Evolutionary conservation across 805 yeast species (phyloP).

Genomic region (Candida namnaoensis): DNA sequence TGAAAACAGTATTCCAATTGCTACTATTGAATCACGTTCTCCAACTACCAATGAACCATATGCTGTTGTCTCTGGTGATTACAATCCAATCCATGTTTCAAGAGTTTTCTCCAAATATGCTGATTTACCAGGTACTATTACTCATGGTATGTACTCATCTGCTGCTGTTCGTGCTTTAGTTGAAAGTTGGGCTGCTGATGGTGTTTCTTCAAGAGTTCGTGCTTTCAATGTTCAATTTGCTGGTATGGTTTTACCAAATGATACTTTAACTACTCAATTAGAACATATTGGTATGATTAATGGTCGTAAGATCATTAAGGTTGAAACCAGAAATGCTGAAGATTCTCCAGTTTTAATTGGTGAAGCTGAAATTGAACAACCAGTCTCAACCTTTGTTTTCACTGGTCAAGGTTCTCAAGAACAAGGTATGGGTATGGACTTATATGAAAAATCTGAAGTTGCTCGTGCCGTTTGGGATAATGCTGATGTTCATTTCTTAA

Average conservation of each 20-base stretch:
- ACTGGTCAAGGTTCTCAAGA: constrained; percentile 99
- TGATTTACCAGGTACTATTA: constrained; percentile 91
- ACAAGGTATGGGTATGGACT: constrained; percentile 99
- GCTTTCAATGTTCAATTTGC: constrained; percentile 87
- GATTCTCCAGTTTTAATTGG: constrained; percentile 81
- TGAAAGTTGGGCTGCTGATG: constrained; percentile 98
- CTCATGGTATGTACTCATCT: constrained; percentile 98
- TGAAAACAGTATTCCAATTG: constrained; percentile 84
- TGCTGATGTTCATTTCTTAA: constrained; percentile 88
- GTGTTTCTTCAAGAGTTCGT: constrained; percentile 90
- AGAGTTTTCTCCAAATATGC: constrained; percentile 93
- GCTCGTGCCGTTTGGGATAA: constrained; percentile 97
- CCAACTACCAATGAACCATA: constrained; percentile 96
- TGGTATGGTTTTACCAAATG: constrained; percentile 98
- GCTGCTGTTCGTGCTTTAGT: constrained; percentile 92
- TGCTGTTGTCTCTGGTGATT: constrained; percentile 96
- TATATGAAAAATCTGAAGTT: constrained; percentile 82
- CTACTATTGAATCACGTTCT: constrained; percentile 54
- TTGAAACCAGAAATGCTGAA: constrained; percentile 78
- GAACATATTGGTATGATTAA: constrained; percentile 98
- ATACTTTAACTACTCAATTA: constrained; percentile 73
- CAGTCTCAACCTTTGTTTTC: constrained; percentile 91
- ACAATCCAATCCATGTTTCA: constrained; percentile 96
- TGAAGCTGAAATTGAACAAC: constrained; percentile 99
- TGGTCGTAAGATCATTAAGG: constrained; percentile 95